phyloP scores from a whole-genome alignment of 768 basidiomycete genomes.

The Trametopsis cervina region DNA sequence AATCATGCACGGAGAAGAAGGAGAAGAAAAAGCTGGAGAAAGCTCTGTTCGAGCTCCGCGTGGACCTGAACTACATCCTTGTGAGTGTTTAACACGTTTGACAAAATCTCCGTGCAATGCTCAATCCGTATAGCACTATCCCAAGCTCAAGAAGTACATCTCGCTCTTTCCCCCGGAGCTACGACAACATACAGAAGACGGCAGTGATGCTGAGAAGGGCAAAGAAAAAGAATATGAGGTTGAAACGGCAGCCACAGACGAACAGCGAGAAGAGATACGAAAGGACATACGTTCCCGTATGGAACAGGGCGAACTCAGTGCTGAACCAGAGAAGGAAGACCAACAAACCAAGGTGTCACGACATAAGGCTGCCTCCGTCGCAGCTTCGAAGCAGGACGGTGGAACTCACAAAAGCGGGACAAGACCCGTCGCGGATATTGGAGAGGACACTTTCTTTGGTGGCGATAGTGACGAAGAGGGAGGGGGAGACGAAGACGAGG shows the following conservation, averaged over 20 bases:
- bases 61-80: slow-evolving; percentile 87
- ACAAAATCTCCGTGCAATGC: neutral
- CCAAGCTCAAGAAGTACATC: slow-evolving; percentile 82
- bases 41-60: slow-evolving; percentile 55
- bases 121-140: slow-evolving; percentile 63
- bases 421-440: slow-evolving; percentile 4
- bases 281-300: slow-evolving; percentile 53
- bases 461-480: slow-evolving; percentile 13
- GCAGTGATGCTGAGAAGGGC: neutral
- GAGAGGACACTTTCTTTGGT: slow-evolving; percentile 27
- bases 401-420: neutral
- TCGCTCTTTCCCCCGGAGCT: slow-evolving; percentile 78
- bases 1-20: slow-evolving; percentile 30
- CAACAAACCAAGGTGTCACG: neutral
- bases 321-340: slow-evolving; percentile 49
- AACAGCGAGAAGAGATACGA: slow-evolving; percentile 52
- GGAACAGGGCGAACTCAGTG: slow-evolving; percentile 47
- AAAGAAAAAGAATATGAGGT: slow-evolving; percentile 17
- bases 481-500: slow-evolving; percentile 3
- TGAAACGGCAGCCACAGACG: slow-evolving; percentile 31
- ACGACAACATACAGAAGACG: slow-evolving; percentile 25
- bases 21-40: slow-evolving; percentile 33
- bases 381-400: neutral
- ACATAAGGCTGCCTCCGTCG: neutral
- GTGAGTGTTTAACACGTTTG: slow-evolving; percentile 33